These are phyloP conservation scores for Phlyctochytrium arcticum DNA, from an alignment of 192 early-diverging fungal species.

Conservation along the genomic window DNA sequence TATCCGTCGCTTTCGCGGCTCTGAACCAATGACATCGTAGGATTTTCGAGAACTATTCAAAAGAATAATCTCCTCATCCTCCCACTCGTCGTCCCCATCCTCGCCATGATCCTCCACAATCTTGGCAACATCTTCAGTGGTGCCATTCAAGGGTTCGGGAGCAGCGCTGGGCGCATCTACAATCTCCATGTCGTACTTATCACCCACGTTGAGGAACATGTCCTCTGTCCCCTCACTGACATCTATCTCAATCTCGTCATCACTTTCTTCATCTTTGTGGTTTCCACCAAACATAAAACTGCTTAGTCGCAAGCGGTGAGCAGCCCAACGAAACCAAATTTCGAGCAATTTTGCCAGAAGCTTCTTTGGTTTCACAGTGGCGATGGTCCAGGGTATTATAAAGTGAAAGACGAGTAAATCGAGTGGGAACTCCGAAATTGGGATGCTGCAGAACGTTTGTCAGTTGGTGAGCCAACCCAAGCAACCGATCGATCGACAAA, in stretches of 20 bases:
- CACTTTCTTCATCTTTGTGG: constrained; percentile 70
- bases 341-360: constrained; percentile 50
- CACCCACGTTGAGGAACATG: constrained; percentile 14
- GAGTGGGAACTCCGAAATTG: constrained; percentile 70
- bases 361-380: constrained; percentile 57
- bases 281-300: constrained; percentile 80
- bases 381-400: constrained; percentile 63
- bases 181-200: constrained; percentile 13
- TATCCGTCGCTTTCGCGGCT: constrained; percentile 44
- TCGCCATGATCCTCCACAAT: neutral
- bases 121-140: neutral
- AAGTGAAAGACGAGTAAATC: constrained; percentile 74
- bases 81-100: constrained; percentile 38
- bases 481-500: constrained; percentile 39
- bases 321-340: constrained; percentile 71
- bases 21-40: too few species aligned
- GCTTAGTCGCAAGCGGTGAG: constrained; percentile 64
- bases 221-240: constrained; percentile 3
- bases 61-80: constrained; percentile 26
- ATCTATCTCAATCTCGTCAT: constrained; percentile 33
- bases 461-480: constrained; percentile 3
- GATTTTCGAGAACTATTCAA: too few species aligned
- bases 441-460: constrained; percentile 38
- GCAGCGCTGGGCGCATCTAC: neutral
- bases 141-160: neutral